phyloP scores from a whole-genome alignment of 495 filamentous ascomycete species.

The Hypoxylon crocopeplum region DNA sequence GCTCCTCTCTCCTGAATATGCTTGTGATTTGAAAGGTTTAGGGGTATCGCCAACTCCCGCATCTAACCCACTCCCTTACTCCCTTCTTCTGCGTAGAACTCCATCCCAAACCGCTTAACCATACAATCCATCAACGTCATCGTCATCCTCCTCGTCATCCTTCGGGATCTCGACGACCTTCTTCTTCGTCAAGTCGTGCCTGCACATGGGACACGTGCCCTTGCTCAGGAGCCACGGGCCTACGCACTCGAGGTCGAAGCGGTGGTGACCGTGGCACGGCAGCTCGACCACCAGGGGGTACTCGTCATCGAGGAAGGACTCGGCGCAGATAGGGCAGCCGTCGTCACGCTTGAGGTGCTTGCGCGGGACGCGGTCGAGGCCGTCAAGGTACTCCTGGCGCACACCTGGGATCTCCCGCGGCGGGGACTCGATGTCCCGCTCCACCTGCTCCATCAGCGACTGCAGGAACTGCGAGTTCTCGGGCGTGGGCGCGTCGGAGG shows the following conservation, averaged over 20 bases:
- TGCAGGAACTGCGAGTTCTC: slow-evolving; percentile 67
- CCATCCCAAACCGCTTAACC: slow-evolving; percentile 50
- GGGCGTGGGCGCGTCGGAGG: slow-evolving; percentile 57
- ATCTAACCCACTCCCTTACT: neutral
- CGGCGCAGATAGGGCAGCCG: slow-evolving; percentile 85
- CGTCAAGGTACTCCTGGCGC: slow-evolving; percentile 78
- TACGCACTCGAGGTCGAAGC: slow-evolving; percentile 95
- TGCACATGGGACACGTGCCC: slow-evolving; percentile 87
- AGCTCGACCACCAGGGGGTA: slow-evolving; percentile 86
- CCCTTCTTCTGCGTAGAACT: slow-evolving; percentile 2
- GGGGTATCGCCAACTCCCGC: slow-evolving; percentile 31
- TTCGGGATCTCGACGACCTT: slow-evolving; percentile 53
- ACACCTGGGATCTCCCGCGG: slow-evolving; percentile 76
- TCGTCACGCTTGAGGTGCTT: slow-evolving; percentile 70
- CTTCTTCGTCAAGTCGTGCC: slow-evolving; percentile 77
- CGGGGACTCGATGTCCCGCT: slow-evolving; percentile 68
- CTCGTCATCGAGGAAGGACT: slow-evolving; percentile 78
- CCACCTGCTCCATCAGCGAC: slow-evolving; percentile 66
- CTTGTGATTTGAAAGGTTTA: slow-evolving; percentile 1
- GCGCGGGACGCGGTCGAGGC: slow-evolving; percentile 79
- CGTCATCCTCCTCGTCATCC: slow-evolving; percentile 67
- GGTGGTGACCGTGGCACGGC: slow-evolving; percentile 80
- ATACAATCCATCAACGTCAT: slow-evolving; percentile 79
- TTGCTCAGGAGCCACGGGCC: slow-evolving; percentile 88
- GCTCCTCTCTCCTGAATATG: no score